Percentiles rank a stretch among this genome's conserved stretches.
Evolutionary conservation across 371 early-diverging fungal species (phyloP).

Genomic region (Lichtheimia ramosa): DNA sequence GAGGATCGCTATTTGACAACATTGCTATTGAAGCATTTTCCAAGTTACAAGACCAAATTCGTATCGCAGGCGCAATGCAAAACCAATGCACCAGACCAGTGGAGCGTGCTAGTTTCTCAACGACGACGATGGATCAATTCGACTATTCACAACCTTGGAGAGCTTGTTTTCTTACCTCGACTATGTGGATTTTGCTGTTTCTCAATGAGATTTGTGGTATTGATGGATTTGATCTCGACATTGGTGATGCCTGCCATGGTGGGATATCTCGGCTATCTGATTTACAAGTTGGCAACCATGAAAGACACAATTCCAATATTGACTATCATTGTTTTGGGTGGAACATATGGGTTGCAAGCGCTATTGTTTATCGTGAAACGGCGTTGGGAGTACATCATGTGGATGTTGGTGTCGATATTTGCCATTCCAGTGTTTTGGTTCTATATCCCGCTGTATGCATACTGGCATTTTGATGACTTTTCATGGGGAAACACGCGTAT

Average conservation of each 20-base stretch:
- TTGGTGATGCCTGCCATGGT: constrained; percentile 92
- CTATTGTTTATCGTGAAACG: constrained; percentile 82
- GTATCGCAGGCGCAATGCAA: constrained; percentile 92
- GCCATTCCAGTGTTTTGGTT: constrained; percentile 87
- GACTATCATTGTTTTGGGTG: constrained; percentile 69
- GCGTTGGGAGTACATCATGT: constrained; percentile 90
- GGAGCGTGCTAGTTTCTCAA: constrained; percentile 93
- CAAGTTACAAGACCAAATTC: constrained; percentile 94
- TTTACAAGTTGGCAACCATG: constrained; percentile 51
- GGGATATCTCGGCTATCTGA: constrained; percentile 77
- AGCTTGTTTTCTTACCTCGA: constrained; percentile 81
- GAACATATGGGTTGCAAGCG: constrained; percentile 82
- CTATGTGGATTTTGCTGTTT: constrained; percentile 97
- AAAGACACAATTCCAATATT: constrained; percentile 44
- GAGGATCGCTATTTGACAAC: constrained; percentile 96
- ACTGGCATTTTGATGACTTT: constrained; percentile 98
- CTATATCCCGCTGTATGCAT: constrained; percentile 81
- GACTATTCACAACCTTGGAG: constrained; percentile 94
- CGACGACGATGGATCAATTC: constrained; percentile 98
- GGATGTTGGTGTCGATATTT: constrained; percentile 90
- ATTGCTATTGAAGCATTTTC: constrained; percentile 97
- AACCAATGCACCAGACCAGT: constrained; percentile 96
- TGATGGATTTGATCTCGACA: constrained; percentile 92
- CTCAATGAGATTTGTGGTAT: constrained; percentile 97
- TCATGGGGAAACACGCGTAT: constrained; percentile 97